Percentiles rank a stretch among this genome's conserved stretches.
These are phyloP conservation scores for Infundibulicybe gibba DNA, from an alignment of 768 basidiomycete species.

Conservation along the genomic window DNA sequence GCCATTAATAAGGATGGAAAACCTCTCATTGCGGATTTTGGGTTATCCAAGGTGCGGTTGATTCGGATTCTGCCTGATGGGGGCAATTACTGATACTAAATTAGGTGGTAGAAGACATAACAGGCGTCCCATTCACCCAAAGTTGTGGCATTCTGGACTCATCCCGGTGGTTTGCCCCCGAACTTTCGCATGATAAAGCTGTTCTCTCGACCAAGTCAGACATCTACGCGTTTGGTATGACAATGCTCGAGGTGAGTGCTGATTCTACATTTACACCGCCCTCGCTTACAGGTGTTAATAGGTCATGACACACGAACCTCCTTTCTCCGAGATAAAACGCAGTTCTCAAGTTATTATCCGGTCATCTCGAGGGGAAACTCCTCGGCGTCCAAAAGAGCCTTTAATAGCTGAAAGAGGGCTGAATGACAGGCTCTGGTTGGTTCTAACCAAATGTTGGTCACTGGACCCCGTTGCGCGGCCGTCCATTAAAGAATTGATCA, in stretches of 20 bases:
- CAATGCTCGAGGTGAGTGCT: constrained; percentile 44
- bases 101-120: constrained; percentile 55
- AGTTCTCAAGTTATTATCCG: constrained; percentile 49
- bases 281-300: constrained; percentile 11
- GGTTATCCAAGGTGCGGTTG: constrained; percentile 41
- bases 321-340: constrained; percentile 46
- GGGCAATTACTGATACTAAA: not conserved
- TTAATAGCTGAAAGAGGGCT: constrained; percentile 36
- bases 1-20: constrained; percentile 38
- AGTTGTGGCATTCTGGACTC: constrained; percentile 42
- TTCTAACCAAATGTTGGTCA: constrained; percentile 42
- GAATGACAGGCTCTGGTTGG: constrained; percentile 40
- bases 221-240: constrained; percentile 56
- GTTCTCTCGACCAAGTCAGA: constrained; percentile 44
- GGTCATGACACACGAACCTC: constrained; percentile 52
- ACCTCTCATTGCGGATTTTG: constrained; percentile 56
- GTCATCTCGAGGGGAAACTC: constrained; percentile 37
- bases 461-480: constrained; percentile 31
- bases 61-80: not conserved
- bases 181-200: constrained; percentile 47
- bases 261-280: not conserved
- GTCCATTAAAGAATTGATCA: constrained; percentile 20
- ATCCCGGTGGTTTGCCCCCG: constrained; percentile 54
- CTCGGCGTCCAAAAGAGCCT: constrained; percentile 33
- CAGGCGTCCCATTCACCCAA: constrained; percentile 55